Evolutionary conservation across 148 eudicot genomes (phyloP), one percentile per base, ranked within the genome.

Genomic region (Tetragonia tetragonoides): DNA sequence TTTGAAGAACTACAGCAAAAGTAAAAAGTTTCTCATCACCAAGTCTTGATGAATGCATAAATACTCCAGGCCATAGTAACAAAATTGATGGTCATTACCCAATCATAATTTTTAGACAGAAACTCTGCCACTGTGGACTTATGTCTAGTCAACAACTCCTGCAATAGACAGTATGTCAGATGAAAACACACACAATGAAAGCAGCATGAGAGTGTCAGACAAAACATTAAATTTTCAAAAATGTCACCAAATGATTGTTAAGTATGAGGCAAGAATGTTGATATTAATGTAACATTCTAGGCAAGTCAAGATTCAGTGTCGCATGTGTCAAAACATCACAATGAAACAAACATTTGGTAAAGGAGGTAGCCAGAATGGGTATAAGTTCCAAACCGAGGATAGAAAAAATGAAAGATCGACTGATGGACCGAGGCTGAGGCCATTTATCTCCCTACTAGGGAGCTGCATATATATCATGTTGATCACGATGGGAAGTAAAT

Each of bases 41-140:
- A 65, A 6, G 34, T 28, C 38, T 68, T 53, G 17, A 66, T 51
- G 16, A 68, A 62, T 23, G 66, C 70, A 68, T 3, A 69, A 68
- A 71, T 6, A 15, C 7, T 66, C 28, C 24, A 20, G 8, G 2
- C 39, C 41, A 49, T 28, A 24, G 21, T 5, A 73, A 64, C 51
- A 72, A 61, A 72, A 24, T 40, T 66, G 37, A 20, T 12, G 6
- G 40, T 23, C 44, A 47, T 73, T 71, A 87, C 90, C 88, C 84
- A 80, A 72, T 87, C 85, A 63, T 81, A 87, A 64, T 85, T 85
- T 75, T 23, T 74, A 10, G 87, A 77, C n/a, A 87, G 82, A 78
- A 79, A 87, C 42, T 87, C 88, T 39, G 90, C 88, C 34, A 84
- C 90, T 0, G 90, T 85, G 56, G 90, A 85, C 72, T 87, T 87